phyloP scores from a whole-genome alignment of 768 basidiomycete genomes.

The Holtermanniella nyarrowii region DNA sequence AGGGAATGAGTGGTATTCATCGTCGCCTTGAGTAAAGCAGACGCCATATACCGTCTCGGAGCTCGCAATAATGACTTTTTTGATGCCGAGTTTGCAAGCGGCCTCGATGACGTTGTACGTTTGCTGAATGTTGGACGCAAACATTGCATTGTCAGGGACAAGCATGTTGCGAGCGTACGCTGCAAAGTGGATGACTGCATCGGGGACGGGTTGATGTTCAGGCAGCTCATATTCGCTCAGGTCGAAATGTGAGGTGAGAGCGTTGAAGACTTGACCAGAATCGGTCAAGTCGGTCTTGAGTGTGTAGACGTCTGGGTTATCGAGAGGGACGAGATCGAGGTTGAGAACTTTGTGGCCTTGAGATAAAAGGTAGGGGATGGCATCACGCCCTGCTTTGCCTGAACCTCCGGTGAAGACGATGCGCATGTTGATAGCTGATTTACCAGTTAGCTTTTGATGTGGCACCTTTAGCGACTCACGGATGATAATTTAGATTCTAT shows the following conservation, averaged over 20 bases:
- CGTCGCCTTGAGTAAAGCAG: constrained; percentile 37
- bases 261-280: constrained; percentile 38
- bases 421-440: constrained; percentile 9
- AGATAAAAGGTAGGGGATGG: constrained; percentile 33
- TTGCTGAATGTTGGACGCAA: constrained; percentile 23
- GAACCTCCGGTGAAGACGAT: constrained; percentile 38
- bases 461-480: too few relatives aligned
- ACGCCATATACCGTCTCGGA: constrained; percentile 36
- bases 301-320: constrained; percentile 31
- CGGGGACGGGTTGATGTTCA: constrained; percentile 7
- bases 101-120: constrained; percentile 40
- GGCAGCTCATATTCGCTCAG: constrained; percentile 30
- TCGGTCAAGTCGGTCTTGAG: constrained; percentile 36
- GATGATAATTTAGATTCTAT: too few relatives aligned
- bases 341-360: constrained; percentile 37
- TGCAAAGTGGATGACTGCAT: constrained; percentile 35
- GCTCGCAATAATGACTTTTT: constrained; percentile 32
- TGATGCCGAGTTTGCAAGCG: constrained; percentile 34
- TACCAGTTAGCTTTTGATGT: too few relatives aligned
- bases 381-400: constrained; percentile 37
- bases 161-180: constrained; percentile 36
- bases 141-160: constrained; percentile 33
- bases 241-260: constrained; percentile 27
- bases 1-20: constrained; percentile 32
- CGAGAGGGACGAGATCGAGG: constrained; percentile 32